These are phyloP conservation scores for Phoenix roebelenii DNA, from an alignment of 176 grass and related monocot genomes.

Conservation along the genomic window DNA sequence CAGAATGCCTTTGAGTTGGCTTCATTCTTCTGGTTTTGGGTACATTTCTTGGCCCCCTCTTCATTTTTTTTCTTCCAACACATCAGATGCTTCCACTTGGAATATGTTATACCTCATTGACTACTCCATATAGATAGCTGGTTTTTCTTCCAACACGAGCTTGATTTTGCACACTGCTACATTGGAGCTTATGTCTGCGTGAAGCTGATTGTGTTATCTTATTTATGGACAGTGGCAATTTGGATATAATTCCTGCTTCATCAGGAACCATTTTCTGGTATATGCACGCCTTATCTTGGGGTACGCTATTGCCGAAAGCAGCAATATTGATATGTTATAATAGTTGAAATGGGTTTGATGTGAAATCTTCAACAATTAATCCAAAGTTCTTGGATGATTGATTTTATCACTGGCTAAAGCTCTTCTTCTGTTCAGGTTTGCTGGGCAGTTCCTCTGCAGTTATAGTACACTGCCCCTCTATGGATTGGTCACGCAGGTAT, in stretches of 20 bases:
- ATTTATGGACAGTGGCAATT: slow-evolving; percentile 85
- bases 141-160: too few species aligned
- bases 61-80: slow-evolving; percentile 5
- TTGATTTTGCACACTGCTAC: too few species aligned
- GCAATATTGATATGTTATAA: too few species aligned
- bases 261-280: slow-evolving; percentile 77
- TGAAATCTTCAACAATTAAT: not conserved
- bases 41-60: slow-evolving; percentile 29
- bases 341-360: not conserved
- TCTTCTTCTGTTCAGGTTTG: slow-evolving; percentile 44
- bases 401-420: not conserved
- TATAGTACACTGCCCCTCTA: slow-evolving; percentile 97
- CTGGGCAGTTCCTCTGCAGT: slow-evolving; percentile 87
- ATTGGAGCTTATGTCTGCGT: too few species aligned
- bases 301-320: slow-evolving; percentile 24
- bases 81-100: too few species aligned
- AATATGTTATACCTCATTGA: too few species aligned
- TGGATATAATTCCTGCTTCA: slow-evolving; percentile 93
- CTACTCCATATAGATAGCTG: too few species aligned
- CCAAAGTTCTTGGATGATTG: too few species aligned
- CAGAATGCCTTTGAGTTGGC: slow-evolving; percentile 97
- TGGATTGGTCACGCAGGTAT: slow-evolving; percentile 85
- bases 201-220: slow-evolving; percentile 8
- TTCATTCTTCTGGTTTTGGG: slow-evolving; percentile 99
- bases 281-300: slow-evolving; percentile 91